phyloP scores from a whole-genome alignment of 1,284 basidiomycete genomes.

The Peniophora sp. region DNA sequence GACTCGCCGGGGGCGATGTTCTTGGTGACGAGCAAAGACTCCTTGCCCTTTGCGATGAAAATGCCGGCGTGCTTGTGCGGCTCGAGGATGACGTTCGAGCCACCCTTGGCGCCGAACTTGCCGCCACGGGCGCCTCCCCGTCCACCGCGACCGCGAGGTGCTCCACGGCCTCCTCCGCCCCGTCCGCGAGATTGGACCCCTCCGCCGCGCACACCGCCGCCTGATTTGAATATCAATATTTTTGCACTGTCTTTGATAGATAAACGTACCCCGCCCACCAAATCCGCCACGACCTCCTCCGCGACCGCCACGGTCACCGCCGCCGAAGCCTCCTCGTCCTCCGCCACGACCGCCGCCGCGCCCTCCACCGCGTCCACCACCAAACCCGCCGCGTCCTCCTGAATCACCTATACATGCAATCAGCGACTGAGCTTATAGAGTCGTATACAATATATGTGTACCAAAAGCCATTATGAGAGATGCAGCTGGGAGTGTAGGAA shows the following conservation, averaged over 20 bases:
- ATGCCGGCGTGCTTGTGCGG: conserved; percentile 94
- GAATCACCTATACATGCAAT: conserved; percentile 20
- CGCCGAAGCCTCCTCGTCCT: conserved; percentile 16
- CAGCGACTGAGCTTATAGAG: not conserved
- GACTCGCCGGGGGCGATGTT: conserved; percentile 97
- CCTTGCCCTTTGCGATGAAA: conserved; percentile 93
- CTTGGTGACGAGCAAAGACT: conserved; percentile 95
- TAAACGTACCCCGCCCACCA: conserved; percentile 19
- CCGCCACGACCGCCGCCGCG: conserved; percentile 23
- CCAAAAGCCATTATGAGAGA: not conserved
- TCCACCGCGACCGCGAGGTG: conserved; percentile 18
- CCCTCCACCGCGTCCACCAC: conserved; percentile 19
- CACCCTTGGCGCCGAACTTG: conserved; percentile 65
- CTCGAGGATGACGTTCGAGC: conserved; percentile 85
- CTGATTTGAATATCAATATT: conserved; percentile 11
- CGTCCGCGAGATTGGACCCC: conserved; percentile 34
- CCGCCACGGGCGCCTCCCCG: conserved; percentile 24
- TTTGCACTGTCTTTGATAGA: not conserved
- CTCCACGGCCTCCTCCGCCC: conserved; percentile 37
- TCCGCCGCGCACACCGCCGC: conserved; percentile 30
- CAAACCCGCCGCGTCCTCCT: conserved; percentile 24
- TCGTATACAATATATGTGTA: not conserved
- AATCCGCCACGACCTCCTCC: conserved; percentile 18
- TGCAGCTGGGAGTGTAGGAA: not conserved
- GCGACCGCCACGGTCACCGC: conserved; percentile 22